phyloP scores from a whole-genome alignment of 257 asterid genomes.

The Nemophila menziesii region DNA sequence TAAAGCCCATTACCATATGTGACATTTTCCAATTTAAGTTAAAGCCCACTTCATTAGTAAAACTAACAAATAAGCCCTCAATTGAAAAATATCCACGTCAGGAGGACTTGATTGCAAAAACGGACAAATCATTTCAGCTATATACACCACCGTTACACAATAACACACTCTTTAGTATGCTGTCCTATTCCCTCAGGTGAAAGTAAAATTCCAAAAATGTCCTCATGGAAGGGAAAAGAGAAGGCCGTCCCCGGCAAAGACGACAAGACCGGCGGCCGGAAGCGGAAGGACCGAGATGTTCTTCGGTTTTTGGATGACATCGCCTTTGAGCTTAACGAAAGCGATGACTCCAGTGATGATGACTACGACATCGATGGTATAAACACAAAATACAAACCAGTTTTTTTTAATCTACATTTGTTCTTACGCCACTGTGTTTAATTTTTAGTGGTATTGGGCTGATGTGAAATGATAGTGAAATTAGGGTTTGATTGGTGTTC shows the following conservation, averaged over 20 bases:
- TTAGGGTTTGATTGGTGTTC: too few species aligned
- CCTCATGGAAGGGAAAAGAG: slow-evolving; percentile 71
- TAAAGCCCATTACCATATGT: too few species aligned
- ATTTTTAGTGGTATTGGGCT: too few species aligned
- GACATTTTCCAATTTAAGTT: too few species aligned
- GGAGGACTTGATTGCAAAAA: neutral
- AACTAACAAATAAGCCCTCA: neutral
- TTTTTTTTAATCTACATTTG: neutral
- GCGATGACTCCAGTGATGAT: slow-evolving; percentile 42
- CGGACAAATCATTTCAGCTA: neutral
- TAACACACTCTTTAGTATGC: neutral
- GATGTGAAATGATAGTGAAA: too few species aligned
- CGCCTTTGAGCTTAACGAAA: slow-evolving; percentile 52
- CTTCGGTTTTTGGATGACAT: slow-evolving; percentile 57
- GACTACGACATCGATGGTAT: slow-evolving; percentile 18
- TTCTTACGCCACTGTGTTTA: neutral
- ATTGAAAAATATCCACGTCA: neutral
- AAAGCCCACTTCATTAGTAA: too few species aligned
- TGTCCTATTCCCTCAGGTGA: neutral
- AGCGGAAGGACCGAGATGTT: slow-evolving; percentile 41
- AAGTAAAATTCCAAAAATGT: slow-evolving; percentile 22
- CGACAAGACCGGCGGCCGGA: slow-evolving; percentile 42
- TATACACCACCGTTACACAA: neutral
- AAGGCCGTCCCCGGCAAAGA: slow-evolving; percentile 40
- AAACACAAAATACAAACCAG: neutral